Percentiles rank a stretch among this genome's conserved stretches.
These are phyloP conservation scores for Penicillium angulare DNA, from an alignment of 495 filamentous ascomycete species.

Conservation along the genomic window DNA sequence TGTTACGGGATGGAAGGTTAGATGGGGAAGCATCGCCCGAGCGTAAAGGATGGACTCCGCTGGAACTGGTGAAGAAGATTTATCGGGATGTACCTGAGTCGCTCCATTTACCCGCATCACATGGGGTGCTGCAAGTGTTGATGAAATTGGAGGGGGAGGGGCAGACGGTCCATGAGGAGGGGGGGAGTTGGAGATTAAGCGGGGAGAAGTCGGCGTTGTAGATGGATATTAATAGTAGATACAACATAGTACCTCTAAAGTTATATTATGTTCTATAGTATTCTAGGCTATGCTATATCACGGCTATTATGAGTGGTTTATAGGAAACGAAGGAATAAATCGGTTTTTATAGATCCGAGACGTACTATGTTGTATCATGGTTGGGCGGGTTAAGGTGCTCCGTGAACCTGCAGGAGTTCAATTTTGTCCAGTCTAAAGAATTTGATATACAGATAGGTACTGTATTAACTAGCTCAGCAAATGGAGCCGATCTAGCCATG, in stretches of 20 bases:
- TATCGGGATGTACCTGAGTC: constrained; percentile 76
- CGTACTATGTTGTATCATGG: too few relatives aligned
- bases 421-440: too few relatives aligned
- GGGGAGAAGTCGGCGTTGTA: constrained; percentile 30
- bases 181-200: constrained; percentile 54
- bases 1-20: constrained; percentile 49
- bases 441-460: too few relatives aligned
- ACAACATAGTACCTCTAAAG: not conserved
- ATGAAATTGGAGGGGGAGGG: constrained; percentile 68
- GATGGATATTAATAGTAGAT: not conserved
- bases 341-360: too few relatives aligned
- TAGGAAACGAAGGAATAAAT: too few relatives aligned
- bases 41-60: constrained; percentile 56
- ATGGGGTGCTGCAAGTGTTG: constrained; percentile 66
- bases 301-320: too few relatives aligned
- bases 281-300: too few relatives aligned
- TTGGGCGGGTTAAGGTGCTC: too few relatives aligned
- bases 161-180: constrained; percentile 48
- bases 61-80: constrained; percentile 82
- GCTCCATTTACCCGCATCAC: constrained; percentile 69
- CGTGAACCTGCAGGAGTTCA: too few relatives aligned
- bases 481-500: too few relatives aligned
- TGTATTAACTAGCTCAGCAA: too few relatives aligned
- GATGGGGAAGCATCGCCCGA: constrained; percentile 36
- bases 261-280: too few relatives aligned